A percentile compares a stretch with the other conserved stretches of the same genome.
phyloP scores from a whole-genome alignment of 257 asterid genomes.

The Primulina eburnea region DNA sequence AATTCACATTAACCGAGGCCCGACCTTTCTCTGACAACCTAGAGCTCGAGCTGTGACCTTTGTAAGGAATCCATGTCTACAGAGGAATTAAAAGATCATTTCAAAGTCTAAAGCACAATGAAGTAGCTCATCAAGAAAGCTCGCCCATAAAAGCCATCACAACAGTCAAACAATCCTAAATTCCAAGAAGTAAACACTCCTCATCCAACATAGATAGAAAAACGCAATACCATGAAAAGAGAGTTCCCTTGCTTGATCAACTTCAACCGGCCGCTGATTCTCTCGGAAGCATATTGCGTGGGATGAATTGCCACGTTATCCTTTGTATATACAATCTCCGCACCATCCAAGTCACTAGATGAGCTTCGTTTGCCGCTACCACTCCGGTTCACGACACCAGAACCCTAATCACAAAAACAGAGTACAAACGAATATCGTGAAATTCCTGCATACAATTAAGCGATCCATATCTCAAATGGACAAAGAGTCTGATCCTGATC shows the following conservation, averaged over 20 bases:
- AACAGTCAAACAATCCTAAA: no score
- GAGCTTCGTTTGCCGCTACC: slow-evolving; percentile 53
- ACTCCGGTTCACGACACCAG: slow-evolving; percentile 43
- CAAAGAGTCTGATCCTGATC: background rate
- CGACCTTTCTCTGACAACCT: slow-evolving; percentile 86
- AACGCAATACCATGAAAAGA: slow-evolving; percentile 66
- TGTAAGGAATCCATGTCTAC: slow-evolving; percentile 98
- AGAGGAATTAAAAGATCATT: slow-evolving; percentile 22
- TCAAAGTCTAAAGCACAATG: slow-evolving; percentile 8
- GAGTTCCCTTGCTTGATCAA: slow-evolving; percentile 76
- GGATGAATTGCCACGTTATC: slow-evolving; percentile 99
- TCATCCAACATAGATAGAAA: background rate
- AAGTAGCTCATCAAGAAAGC: background rate
- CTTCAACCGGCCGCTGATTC: slow-evolving; percentile 96
- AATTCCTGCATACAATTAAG: background rate
- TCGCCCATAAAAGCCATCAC: background rate
- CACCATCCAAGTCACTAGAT: slow-evolving; percentile 61
- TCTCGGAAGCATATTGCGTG: slow-evolving; percentile 80
- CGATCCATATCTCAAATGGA: background rate
- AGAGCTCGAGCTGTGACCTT: slow-evolving; percentile 81
- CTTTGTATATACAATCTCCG: slow-evolving; percentile 71
- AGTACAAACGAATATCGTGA: slow-evolving; percentile 6
- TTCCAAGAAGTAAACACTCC: background rate
- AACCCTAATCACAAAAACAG: slow-evolving; percentile 51
- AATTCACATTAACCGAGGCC: slow-evolving; percentile 13